A percentile compares a stretch with the other conserved stretches of the same genome.
Conservation (phyloP, 2,329 filamentous ascomycete species). For the Penicillium sp. region DNA sequence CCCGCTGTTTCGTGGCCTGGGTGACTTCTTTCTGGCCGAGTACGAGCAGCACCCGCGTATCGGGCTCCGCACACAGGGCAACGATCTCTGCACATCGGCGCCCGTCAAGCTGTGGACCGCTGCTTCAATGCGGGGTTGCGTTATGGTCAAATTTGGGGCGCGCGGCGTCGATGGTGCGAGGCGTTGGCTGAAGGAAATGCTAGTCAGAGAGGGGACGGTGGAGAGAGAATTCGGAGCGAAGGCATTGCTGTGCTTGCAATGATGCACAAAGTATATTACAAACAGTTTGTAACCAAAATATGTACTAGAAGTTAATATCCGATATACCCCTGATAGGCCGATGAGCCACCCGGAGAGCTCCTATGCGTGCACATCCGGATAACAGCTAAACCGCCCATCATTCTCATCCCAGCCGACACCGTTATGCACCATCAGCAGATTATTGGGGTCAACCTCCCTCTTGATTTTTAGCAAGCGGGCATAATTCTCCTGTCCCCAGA, state of each 20-base stretch:
- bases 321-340: no score
- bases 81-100: background rate
- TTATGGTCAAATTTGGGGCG: constrained; percentile 1
- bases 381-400: constrained; percentile 20
- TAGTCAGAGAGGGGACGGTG: background rate
- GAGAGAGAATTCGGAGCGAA: background rate
- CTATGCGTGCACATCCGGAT: constrained; percentile 18
- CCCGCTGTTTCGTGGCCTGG: background rate
- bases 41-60: background rate
- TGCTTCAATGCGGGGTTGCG: background rate
- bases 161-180: background rate
- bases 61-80: background rate
- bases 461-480: constrained; percentile 22
- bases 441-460: constrained; percentile 18
- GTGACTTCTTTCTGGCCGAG: background rate
- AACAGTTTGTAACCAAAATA: no score
- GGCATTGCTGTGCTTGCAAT: constrained; percentile 1
- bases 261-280: no score
- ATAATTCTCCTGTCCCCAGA: constrained; percentile 26
- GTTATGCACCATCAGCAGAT: constrained; percentile 22
- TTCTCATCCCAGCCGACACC: constrained; percentile 21
- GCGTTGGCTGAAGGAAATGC: background rate
- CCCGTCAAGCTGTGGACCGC: background rate
- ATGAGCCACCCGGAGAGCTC: background rate
- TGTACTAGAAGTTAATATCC: no score